Conservation (phyloP, 2,329 filamentous ascomycete genomes). For the Furcasterigmium furcatum region DNA sequence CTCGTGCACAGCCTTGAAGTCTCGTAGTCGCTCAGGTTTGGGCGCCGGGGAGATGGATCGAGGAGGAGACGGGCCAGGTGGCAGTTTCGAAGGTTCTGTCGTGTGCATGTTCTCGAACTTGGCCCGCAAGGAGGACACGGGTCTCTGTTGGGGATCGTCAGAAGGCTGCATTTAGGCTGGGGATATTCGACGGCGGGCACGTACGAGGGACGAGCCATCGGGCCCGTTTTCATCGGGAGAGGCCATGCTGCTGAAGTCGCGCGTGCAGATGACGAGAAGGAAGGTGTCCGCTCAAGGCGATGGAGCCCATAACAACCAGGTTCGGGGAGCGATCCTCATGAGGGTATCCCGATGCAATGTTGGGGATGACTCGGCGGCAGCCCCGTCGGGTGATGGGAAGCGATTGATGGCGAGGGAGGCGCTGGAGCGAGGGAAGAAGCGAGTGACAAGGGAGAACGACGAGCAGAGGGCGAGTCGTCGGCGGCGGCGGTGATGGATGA, state of each 20-base stretch:
- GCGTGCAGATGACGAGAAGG: too few relatives aligned
- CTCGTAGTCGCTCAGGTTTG: conserved; percentile 40
- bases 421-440: conserved; percentile 4
- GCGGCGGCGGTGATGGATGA: conserved; percentile 8
- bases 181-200: conserved; percentile 22
- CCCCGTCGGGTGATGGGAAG: neutral
- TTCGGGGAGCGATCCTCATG: conserved; percentile 15
- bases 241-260: conserved; percentile 41
- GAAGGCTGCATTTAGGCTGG: neutral
- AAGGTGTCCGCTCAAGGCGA: conserved; percentile 22
- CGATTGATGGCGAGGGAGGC: neutral
- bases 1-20: conserved; percentile 35
- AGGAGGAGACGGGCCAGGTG: conserved; percentile 19
- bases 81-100: conserved; percentile 29
- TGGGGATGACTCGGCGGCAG: too few relatives aligned
- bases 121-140: conserved; percentile 76
- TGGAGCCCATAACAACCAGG: conserved; percentile 32
- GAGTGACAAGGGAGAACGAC: neutral
- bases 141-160: conserved; percentile 50
- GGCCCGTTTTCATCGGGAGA: conserved; percentile 53
- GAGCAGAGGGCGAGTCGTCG: conserved; percentile 6
- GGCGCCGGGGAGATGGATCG: conserved; percentile 30
- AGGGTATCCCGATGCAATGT: conserved; percentile 4
- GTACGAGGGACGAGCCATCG: conserved; percentile 74
- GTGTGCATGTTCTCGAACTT: conserved; percentile 77